A percentile compares a stretch with the other conserved stretches of the same genome.
Conservation (phyloP, 2,329 filamentous ascomycete genomes). For the Fusarium incarnatum region DNA sequence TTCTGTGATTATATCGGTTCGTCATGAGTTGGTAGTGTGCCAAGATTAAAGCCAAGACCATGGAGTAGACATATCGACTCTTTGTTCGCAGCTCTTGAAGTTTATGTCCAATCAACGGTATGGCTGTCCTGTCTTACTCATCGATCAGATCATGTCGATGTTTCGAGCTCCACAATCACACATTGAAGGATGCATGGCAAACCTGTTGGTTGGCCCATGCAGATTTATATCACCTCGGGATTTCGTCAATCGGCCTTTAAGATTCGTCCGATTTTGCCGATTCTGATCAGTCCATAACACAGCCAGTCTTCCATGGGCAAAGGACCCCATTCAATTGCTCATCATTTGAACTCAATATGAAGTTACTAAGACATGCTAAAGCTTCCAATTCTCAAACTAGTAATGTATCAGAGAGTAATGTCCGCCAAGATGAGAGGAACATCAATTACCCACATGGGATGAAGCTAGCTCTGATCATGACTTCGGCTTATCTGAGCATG, state of each 20-base stretch:
- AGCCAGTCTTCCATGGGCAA: rapidly evolving
- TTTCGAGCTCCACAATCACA: not conserved
- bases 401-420: rapidly evolving
- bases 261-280: not conserved
- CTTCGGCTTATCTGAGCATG: constrained; percentile 10
- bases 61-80: too few relatives aligned
- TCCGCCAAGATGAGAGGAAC: rapidly evolving
- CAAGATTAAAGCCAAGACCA: too few relatives aligned
- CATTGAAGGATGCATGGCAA: not conserved
- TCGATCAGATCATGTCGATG: not conserved
- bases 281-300: not conserved
- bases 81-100: too few relatives aligned
- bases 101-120: rapidly evolving
- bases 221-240: not conserved
- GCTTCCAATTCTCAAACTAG: rapidly evolving
- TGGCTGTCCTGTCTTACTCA: not conserved
- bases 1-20: too few relatives aligned
- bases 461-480: constrained; percentile 5
- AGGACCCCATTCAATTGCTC: not conserved
- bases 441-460: not conserved
- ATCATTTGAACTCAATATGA: not conserved
- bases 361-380: not conserved
- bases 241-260: not conserved
- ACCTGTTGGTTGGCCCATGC: not conserved
- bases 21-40: rapidly evolving